Conservation (phyloP, 2,329 filamentous ascomycete genomes). For the Rhinocladiella similis region DNA sequence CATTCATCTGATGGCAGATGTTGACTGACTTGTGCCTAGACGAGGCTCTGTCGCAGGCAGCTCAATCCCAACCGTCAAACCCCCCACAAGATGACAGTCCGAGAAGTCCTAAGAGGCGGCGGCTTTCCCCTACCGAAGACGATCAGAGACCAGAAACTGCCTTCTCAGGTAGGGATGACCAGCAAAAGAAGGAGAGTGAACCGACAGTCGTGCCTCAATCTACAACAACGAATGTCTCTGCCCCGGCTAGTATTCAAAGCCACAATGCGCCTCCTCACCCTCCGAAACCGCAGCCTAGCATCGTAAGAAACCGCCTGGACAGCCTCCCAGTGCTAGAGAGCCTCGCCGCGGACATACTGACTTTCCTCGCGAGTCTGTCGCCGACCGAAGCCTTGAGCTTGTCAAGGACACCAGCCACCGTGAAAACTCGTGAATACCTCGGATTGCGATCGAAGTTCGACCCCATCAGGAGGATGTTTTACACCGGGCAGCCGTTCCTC, state of each 20-base stretch:
- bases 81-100: slow-evolving; percentile 17
- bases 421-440: slow-evolving; percentile 61
- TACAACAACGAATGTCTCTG: background rate
- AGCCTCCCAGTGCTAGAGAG: slow-evolving; percentile 64
- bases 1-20: too few relatives aligned
- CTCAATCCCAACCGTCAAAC: background rate
- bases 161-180: background rate
- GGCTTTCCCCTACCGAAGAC: slow-evolving; percentile 39
- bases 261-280: slow-evolving; percentile 1
- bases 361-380: slow-evolving; percentile 18
- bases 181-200: slow-evolving; percentile 5
- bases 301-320: slow-evolving; percentile 51
- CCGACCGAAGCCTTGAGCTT: slow-evolving; percentile 53
- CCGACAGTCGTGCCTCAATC: background rate
- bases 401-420: slow-evolving; percentile 55
- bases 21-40: background rate
- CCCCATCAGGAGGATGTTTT: slow-evolving; percentile 63
- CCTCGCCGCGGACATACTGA: slow-evolving; percentile 44
- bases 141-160: slow-evolving; percentile 27
- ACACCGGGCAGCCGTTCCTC: slow-evolving; percentile 56
- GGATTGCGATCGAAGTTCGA: slow-evolving; percentile 64
- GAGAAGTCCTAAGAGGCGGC: slow-evolving; percentile 25
- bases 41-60: background rate
- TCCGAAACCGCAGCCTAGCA: slow-evolving; percentile 5
- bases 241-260: background rate